Evolutionary conservation across 2,329 filamentous ascomycete genomes (phyloP), one percentile per base, ranked within the genome.

Genomic region (Atkinsonella hypoxylon): DNA sequence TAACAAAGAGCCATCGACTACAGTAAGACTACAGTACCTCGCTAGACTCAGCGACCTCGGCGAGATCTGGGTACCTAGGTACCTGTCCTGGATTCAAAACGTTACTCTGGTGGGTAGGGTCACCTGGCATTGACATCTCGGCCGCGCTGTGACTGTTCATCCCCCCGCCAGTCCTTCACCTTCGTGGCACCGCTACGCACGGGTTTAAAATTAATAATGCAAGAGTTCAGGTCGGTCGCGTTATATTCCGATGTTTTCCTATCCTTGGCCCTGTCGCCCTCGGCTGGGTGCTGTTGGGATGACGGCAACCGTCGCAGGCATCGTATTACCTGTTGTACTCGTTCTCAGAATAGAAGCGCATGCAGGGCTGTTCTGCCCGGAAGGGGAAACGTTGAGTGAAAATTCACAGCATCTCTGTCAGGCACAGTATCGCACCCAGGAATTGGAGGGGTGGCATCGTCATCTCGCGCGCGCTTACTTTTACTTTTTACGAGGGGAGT

Each of bases 281-380:
- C 12, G 7, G 44, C 31, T 36, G 11, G 31, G n/a, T 12, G 3
- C 32, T 36, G 32, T 8, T 36, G 32, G 10, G 4, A 36, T 12
- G 32, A 41, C 22, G 12, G 18, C 40, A 42, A 18, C 18, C 18
- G 40, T 42, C 40, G n/a, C 18, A 42, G 20, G 40, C 40, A 20
- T 18, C 18, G 18, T 26, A 26, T 26, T 26, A 2, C 18, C 12
- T 42, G 15, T 22, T 13, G 4, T 13, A 15, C 34, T 36, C 9
- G 34, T 44, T 13, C 45, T 20, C 30, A 46, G 45, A 47, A 47
- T 47, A 47, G 45, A 30, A 47, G 20, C 36, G n/a, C 18, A 38
- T 6, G 13, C 22, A 18, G 18, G 34, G 32, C 43, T 31, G 26
- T 45, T 26, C 17, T 20, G 12, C 17, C 17, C 18, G 13, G 1